Base-by-base conservation (phyloP, 129 eudicot genomes). In the Apium graveolens region DNA sequence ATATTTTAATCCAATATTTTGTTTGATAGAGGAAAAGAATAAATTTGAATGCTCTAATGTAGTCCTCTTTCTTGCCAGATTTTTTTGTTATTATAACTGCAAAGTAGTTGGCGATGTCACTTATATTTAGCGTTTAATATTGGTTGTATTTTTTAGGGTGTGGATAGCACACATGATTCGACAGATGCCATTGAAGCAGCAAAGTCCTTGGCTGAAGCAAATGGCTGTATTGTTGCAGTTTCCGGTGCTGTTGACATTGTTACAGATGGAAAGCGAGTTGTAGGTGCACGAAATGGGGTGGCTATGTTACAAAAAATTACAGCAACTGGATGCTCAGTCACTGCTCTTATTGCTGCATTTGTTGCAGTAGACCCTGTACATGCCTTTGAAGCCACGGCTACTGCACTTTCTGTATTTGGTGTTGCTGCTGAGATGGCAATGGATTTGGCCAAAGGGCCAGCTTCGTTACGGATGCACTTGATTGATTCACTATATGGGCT, bases 241-340 rank as follows among this genome's bases (percentile, higher is more conserved):
- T 90, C 96, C 16, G 97, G 99, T 26, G 97, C 97, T 38, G 85
- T 89, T 76, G 99, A 92, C 87, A 84, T 90, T 57, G 87, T 95
- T 27, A 95, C 99, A 43, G 99, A 95, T 38, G 97, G 97, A 60
- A 26, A 82, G 32, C 82, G 85, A 31, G 96, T 90, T 26, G 80
- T 86, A 27, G 92, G 96, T 75, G 94, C 86, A 43, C 90, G 81
- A 42, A 95, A 91, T 57, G 99, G 99, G 49, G 97, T 95, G 5
- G 83, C 88, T 3, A 89, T 95, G 92, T 60, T 95, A 92, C 96
- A 95, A 71, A 85, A 86, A 86, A 90, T 95, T 76, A 95, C 97
- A 31, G 97, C 97, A 21, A 91, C 92, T 13, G 99, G 99, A 75
- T 95, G 99, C 79, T 82, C 99, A 5, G 95, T 91, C 75, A 95